A percentile compares a stretch with the other conserved stretches of the same genome.
Conservation (phyloP, 495 filamentous ascomycete species). For the Pyrenopolyporus hunteri region DNA sequence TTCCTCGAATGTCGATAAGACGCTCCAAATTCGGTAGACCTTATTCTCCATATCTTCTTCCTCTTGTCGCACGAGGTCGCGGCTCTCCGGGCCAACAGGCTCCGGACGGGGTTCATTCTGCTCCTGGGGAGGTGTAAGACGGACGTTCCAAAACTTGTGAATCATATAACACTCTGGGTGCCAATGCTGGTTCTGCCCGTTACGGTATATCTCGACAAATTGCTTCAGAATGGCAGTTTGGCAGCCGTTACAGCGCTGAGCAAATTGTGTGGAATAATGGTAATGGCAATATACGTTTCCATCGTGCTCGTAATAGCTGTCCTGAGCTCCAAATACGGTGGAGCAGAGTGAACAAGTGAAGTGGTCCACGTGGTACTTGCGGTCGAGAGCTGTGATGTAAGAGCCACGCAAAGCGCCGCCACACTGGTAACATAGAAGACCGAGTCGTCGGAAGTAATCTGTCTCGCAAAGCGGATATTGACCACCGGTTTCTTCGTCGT, state of each 20-base stretch:
- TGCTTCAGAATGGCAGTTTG: constrained; percentile 98
- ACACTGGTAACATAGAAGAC: constrained; percentile 89
- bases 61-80: constrained; percentile 76
- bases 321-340: constrained; percentile 95
- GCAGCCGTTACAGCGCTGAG: constrained; percentile 94
- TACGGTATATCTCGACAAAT: constrained; percentile 98
- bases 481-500: constrained; percentile 79
- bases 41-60: constrained; percentile 98
- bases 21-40: constrained; percentile 97
- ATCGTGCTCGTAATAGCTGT: constrained; percentile 99
- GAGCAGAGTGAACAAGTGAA: constrained; percentile 98
- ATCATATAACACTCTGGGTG: constrained; percentile 99
- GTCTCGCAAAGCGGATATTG: constrained; percentile 98
- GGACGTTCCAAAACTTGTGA: constrained; percentile 99
- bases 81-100: constrained; percentile 73
- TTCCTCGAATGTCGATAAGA: constrained; percentile 95
- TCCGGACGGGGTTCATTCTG: constrained; percentile 42
- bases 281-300: constrained; percentile 97
- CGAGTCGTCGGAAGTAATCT: constrained; percentile 94
- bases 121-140: constrained; percentile 62
- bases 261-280: constrained; percentile 98
- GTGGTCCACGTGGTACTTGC: constrained; percentile 99
- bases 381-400: constrained; percentile 96
- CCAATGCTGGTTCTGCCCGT: constrained; percentile 98
- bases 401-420: constrained; percentile 93